These are phyloP conservation scores for Scleromitrula shiraiana DNA, from an alignment of 2,329 filamentous ascomycete species.

Conservation along the genomic window DNA sequence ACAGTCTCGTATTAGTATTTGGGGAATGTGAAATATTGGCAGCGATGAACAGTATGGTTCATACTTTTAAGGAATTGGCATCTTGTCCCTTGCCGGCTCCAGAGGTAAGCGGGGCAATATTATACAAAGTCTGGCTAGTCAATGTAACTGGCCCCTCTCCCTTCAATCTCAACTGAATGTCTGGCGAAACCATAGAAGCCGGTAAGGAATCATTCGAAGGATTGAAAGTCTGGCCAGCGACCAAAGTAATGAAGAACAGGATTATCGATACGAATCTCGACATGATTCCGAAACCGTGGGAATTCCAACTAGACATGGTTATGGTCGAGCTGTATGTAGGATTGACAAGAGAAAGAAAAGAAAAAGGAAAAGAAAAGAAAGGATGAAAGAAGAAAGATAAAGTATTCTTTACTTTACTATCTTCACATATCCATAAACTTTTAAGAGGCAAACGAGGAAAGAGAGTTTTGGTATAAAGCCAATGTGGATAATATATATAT, in stretches of 20 bases:
- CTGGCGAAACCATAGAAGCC: slow-evolving; percentile 11
- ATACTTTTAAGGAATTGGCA: slow-evolving; percentile 15
- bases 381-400: background rate
- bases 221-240: slow-evolving; percentile 16
- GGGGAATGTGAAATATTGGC: background rate
- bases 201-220: slow-evolving; percentile 23
- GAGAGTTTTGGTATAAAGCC: no score
- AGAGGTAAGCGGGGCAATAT: slow-evolving; percentile 23
- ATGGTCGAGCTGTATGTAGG: slow-evolving; percentile 12
- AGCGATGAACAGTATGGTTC: slow-evolving; percentile 2
- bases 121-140: slow-evolving; percentile 10
- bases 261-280: slow-evolving; percentile 14
- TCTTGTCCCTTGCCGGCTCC: slow-evolving; percentile 18
- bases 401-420: background rate
- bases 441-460: background rate
- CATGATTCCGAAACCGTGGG: slow-evolving; percentile 18
- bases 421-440: slow-evolving; percentile 1
- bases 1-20: background rate
- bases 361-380: background rate
- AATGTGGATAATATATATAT: no score
- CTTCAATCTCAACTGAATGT: slow-evolving; percentile 14
- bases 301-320: background rate
- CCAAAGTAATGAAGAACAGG: slow-evolving; percentile 15
- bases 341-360: slow-evolving; percentile 1
- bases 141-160: slow-evolving; percentile 10